A percentile compares a stretch with the other conserved stretches of the same genome.
phyloP scores from a whole-genome alignment of 2,329 filamentous ascomycete species.

The Scedosporium aurantiacum region DNA sequence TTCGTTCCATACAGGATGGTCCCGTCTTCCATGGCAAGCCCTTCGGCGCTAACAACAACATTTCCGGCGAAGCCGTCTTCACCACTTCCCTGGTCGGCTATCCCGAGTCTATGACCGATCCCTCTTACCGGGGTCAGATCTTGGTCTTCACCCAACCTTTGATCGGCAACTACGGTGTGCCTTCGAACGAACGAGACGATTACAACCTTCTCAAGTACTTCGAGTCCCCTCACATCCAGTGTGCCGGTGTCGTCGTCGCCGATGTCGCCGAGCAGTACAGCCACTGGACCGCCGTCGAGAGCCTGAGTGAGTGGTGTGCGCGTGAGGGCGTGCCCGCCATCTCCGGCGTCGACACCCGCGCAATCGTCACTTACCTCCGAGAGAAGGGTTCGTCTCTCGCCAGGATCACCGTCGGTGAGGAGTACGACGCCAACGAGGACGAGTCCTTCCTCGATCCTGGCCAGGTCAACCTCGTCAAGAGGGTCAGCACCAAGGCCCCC shows the following conservation, averaged over 20 bases:
- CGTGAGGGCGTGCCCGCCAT: constrained; percentile 93
- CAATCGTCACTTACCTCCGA: constrained; percentile 88
- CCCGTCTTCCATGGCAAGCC: constrained; percentile 94
- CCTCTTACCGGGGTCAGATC: constrained; percentile 87
- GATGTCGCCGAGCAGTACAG: constrained; percentile 91
- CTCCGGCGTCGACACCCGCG: constrained; percentile 92
- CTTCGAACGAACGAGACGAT: constrained; percentile 72
- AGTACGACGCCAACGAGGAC: constrained; percentile 97
- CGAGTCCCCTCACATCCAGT: constrained; percentile 95
- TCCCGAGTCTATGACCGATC: constrained; percentile 86
- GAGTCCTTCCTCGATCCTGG: constrained; percentile 92
- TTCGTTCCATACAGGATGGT: constrained; percentile 52
- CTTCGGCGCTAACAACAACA: constrained; percentile 92
- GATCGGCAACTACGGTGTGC: constrained; percentile 97
- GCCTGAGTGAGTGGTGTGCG: constrained; percentile 85
- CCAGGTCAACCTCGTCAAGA: constrained; percentile 92
- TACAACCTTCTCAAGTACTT: constrained; percentile 94
- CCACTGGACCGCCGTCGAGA: constrained; percentile 98
- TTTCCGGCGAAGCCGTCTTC: constrained; percentile 97
- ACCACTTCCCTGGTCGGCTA: constrained; percentile 97
- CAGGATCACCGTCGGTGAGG: constrained; percentile 87
- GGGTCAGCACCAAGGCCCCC: constrained; percentile 94
- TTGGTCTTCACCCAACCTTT: constrained; percentile 96
- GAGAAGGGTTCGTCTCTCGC: constrained; percentile 95
- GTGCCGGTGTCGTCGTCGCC: constrained; percentile 87